These are phyloP conservation scores for Tarenaya hassleriana DNA, from an alignment of 345 rosid species.

Conservation along the genomic window DNA sequence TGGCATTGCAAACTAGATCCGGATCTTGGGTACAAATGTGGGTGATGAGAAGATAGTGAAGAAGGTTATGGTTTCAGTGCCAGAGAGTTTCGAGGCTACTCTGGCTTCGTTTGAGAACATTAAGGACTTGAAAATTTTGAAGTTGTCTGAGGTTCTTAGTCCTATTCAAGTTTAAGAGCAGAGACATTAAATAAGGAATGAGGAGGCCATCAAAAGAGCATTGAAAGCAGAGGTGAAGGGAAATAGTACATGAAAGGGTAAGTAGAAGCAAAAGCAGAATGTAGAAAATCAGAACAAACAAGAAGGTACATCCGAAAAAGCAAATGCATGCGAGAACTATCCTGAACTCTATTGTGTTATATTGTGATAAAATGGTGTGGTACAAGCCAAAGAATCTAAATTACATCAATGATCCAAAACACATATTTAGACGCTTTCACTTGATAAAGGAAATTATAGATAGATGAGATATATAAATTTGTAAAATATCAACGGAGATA, in stretches of 20 bases:
- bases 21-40: not conserved
- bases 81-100: slow-evolving; percentile 6
- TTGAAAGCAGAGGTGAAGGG: not conserved
- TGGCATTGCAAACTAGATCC: too few relatives aligned
- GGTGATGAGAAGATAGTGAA: slow-evolving; percentile 16
- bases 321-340: not conserved
- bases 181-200: slow-evolving; percentile 10
- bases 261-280: not conserved
- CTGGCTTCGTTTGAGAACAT: slow-evolving; percentile 12
- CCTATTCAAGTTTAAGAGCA: slow-evolving; percentile 13
- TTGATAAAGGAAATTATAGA: too few relatives aligned
- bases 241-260: too few relatives aligned
- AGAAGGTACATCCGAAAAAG: not conserved
- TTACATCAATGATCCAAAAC: too few relatives aligned
- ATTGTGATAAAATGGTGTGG: too few relatives aligned
- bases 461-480: too few relatives aligned
- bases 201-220: not conserved
- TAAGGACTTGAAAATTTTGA: slow-evolving; percentile 9
- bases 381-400: too few relatives aligned
- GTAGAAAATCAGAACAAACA: not conserved
- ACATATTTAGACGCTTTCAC: too few relatives aligned
- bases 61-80: slow-evolving; percentile 6
- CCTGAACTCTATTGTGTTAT: slow-evolving; percentile 2
- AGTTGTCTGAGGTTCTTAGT: too few relatives aligned
- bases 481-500: too few relatives aligned